A percentile compares a stretch with the other conserved stretches of the same genome.
Evolutionary conservation across 306 rosid genomes (phyloP).

Genomic region (Fagus sylvatica): DNA sequence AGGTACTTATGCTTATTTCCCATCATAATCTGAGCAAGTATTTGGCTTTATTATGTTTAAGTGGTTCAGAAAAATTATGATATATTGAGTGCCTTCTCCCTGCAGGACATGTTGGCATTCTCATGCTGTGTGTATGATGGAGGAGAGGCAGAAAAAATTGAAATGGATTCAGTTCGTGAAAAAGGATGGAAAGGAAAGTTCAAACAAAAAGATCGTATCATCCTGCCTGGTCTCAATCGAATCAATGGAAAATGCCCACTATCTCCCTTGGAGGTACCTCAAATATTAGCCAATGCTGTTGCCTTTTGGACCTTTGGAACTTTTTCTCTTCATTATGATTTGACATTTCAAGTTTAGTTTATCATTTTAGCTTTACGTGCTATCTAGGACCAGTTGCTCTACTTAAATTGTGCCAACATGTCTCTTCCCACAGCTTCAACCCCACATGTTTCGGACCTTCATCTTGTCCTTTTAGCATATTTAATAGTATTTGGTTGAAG

Average conservation of each 20-base stretch:
- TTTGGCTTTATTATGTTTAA: not conserved
- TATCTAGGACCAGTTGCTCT: not conserved
- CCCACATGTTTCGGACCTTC: conserved; percentile 11
- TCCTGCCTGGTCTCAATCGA: conserved; percentile 72
- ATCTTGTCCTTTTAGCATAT: not conserved
- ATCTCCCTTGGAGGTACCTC: conserved; percentile 81
- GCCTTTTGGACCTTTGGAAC: conserved; percentile 8
- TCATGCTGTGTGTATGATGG: conserved; percentile 95
- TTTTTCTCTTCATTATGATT: not conserved
- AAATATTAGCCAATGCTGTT: conserved; percentile 14
- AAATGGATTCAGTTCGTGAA: conserved; percentile 80
- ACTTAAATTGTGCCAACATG: not conserved
- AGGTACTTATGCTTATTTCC: conserved; percentile 55
- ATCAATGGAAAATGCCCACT: conserved; percentile 91
- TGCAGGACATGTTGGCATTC: conserved; percentile 97
- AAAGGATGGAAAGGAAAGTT: conserved; percentile 89
- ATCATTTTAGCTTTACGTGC: not conserved
- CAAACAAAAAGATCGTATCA: conserved; percentile 63
- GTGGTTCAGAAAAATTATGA: conserved; percentile 1
- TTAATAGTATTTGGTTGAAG: not conserved
- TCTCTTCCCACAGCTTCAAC: not conserved
- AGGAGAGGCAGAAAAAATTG: conserved; percentile 67
- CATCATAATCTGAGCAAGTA: conserved; percentile 11
- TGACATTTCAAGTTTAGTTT: not conserved
- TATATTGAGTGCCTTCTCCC: conserved; percentile 20